Evolutionary conservation across 179 eudicot species (phyloP).

Genomic region (Pouteria campechiana): DNA sequence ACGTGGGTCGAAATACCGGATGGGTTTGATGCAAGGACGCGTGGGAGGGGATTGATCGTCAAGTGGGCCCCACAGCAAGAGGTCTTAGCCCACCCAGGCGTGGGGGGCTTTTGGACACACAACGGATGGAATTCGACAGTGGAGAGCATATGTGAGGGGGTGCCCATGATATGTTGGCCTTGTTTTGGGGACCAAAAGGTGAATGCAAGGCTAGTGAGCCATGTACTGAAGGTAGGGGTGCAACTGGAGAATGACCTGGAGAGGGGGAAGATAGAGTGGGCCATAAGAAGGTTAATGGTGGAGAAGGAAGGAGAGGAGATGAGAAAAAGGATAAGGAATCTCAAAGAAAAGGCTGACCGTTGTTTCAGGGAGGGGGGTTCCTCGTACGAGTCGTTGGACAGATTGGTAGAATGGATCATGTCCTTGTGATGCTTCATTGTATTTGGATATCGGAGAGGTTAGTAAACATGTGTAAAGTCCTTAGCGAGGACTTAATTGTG

Average conservation of each 20-base stretch:
- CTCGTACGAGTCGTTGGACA: slow-evolving; percentile 11
- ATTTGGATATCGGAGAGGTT: no score
- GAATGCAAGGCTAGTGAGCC: slow-evolving; percentile 8
- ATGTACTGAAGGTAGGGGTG: slow-evolving; percentile 13
- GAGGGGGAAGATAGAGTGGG: slow-evolving; percentile 1
- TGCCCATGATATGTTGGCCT: slow-evolving; percentile 16
- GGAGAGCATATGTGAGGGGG: slow-evolving; percentile 15
- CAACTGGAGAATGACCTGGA: slow-evolving; percentile 5
- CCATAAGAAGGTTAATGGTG: slow-evolving; percentile 11
- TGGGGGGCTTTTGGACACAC: slow-evolving; percentile 21
- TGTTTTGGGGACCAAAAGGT: slow-evolving; percentile 14
- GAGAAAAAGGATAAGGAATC: slow-evolving; percentile 10
- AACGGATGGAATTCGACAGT: slow-evolving; percentile 25
- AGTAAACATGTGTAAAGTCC: no score
- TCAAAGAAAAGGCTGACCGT: slow-evolving; percentile 6
- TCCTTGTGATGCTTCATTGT: neutral
- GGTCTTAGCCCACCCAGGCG: slow-evolving; percentile 15
- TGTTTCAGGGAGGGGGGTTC: slow-evolving; percentile 11
- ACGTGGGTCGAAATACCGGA: slow-evolving; percentile 14
- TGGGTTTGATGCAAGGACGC: slow-evolving; percentile 1
- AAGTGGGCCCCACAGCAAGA: slow-evolving; percentile 25
- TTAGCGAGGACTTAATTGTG: no score
- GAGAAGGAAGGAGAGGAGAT: slow-evolving; percentile 16
- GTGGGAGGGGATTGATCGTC: slow-evolving; percentile 12
- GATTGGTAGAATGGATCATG: slow-evolving; percentile 8